Evolutionary conservation across 495 filamentous ascomycete genomes (phyloP).

Genomic region (Lasiosphaeria ovina): DNA sequence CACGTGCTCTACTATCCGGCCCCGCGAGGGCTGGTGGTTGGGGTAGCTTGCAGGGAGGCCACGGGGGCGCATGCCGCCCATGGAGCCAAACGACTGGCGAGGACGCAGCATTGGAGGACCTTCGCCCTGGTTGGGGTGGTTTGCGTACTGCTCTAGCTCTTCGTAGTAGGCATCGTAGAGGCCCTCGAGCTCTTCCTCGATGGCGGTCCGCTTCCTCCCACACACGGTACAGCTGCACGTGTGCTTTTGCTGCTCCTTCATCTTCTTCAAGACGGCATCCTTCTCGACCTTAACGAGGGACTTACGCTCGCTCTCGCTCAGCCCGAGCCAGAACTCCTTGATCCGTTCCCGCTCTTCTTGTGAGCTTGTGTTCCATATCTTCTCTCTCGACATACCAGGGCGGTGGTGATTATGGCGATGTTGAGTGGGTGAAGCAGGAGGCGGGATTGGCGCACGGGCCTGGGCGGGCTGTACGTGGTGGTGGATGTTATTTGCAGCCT

Average conservation of each 20-base stretch:
- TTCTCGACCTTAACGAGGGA: conserved; percentile 97
- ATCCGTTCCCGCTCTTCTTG: conserved; percentile 94
- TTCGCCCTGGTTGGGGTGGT: conserved; percentile 69
- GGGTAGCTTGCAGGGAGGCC: conserved; percentile 46
- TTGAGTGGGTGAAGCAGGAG: conserved; percentile 21
- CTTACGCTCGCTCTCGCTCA: conserved; percentile 90
- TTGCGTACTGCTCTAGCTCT: conserved; percentile 94
- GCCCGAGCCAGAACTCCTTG: conserved; percentile 96
- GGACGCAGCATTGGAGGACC: conserved; percentile 64
- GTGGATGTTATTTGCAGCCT: conserved; percentile 12
- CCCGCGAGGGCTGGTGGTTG: conserved; percentile 50
- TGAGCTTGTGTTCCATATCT: conserved; percentile 95
- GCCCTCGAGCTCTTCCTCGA: conserved; percentile 98
- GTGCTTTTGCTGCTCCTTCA: conserved; percentile 99
- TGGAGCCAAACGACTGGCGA: conserved; percentile 54
- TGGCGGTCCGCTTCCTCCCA: conserved; percentile 92
- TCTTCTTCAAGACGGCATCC: conserved; percentile 94
- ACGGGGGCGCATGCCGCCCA: conserved; percentile 51
- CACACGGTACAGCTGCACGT: conserved; percentile 98
- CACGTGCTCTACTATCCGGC: conserved; percentile 57
- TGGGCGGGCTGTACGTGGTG: conserved; percentile 19
- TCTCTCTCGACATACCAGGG: conserved; percentile 63
- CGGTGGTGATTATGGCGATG: conserved; percentile 28
- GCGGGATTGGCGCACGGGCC: conserved; percentile 17
- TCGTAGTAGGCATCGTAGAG: conserved; percentile 99